These are phyloP conservation scores for Colletotrichum chrysophilum DNA, from an alignment of 2,329 filamentous ascomycete genomes.

Conservation along the genomic window DNA sequence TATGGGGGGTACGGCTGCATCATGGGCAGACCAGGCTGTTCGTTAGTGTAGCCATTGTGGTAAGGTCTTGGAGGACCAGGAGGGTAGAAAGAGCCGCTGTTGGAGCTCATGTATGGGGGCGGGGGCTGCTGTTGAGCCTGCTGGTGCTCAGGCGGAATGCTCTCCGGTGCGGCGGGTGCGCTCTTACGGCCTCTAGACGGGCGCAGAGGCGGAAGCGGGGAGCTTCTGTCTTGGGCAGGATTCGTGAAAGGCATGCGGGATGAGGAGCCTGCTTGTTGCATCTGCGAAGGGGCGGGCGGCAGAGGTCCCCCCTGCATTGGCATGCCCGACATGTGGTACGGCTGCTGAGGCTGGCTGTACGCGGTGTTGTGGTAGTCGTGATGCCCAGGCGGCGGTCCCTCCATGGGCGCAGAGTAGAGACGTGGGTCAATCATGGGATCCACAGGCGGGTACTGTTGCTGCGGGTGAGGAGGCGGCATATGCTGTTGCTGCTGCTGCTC, in stretches of 20 bases:
- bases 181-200: slow-evolving; percentile 18
- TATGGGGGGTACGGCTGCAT: slow-evolving; percentile 13
- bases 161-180: neutral
- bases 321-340: slow-evolving; percentile 10
- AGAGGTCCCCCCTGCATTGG: slow-evolving; percentile 9
- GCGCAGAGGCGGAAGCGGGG: slow-evolving; percentile 20
- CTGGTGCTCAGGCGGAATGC: neutral
- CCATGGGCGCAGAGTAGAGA: slow-evolving; percentile 21
- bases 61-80: slow-evolving; percentile 17
- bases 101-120: slow-evolving; percentile 13
- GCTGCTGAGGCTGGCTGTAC: slow-evolving; percentile 11
- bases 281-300: slow-evolving; percentile 1
- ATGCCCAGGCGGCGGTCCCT: neutral
- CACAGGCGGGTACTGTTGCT: slow-evolving; percentile 7
- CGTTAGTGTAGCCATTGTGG: slow-evolving; percentile 15
- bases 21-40: slow-evolving; percentile 15
- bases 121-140: slow-evolving; percentile 9
- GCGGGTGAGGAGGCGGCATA: slow-evolving; percentile 2
- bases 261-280: slow-evolving; percentile 5
- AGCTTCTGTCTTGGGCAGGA: slow-evolving; percentile 17
- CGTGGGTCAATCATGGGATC: slow-evolving; percentile 18
- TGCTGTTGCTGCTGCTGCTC: slow-evolving; percentile 8
- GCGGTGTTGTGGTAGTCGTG: slow-evolving; percentile 14
- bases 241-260: slow-evolving; percentile 24
- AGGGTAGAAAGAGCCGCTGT: slow-evolving; percentile 19